Evolutionary conservation across 495 filamentous ascomycete species (phyloP).

Genomic region (Talaromyces stipitatus): DNA sequence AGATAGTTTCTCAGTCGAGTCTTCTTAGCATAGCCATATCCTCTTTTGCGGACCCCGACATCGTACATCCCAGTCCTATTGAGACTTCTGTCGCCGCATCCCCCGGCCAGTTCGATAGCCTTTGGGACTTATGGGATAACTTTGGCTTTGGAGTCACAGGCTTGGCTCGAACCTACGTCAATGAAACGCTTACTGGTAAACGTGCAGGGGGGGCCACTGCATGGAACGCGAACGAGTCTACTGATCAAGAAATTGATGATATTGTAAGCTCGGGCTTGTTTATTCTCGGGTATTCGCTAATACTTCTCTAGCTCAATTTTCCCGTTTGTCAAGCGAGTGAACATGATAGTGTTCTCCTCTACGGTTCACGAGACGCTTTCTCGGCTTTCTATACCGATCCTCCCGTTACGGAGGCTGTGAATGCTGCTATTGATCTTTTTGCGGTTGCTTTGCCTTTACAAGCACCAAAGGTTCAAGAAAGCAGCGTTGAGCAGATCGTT

Average conservation of each 20-base stretch:
- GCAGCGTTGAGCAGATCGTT: slow-evolving; percentile 85
- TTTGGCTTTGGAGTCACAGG: slow-evolving; percentile 89
- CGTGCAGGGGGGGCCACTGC: slow-evolving; percentile 48
- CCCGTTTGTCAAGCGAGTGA: slow-evolving; percentile 79
- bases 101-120: slow-evolving; percentile 79
- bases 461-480: slow-evolving; percentile 85
- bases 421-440: slow-evolving; percentile 87
- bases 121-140: slow-evolving; percentile 95
- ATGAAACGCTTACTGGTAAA: slow-evolving; percentile 62
- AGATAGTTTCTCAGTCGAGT: slow-evolving; percentile 84
- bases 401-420: slow-evolving; percentile 85
- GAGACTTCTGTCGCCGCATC: slow-evolving; percentile 90
- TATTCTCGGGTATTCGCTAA: slow-evolving; percentile 4
- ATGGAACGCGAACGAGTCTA: slow-evolving; percentile 54
- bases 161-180: slow-evolving; percentile 67
- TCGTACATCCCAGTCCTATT: slow-evolving; percentile 71
- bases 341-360: slow-evolving; percentile 80
- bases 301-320: slow-evolving; percentile 41
- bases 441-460: slow-evolving; percentile 84
- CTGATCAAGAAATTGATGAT: slow-evolving; percentile 64
- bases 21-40: slow-evolving; percentile 87
- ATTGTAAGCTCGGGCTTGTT: slow-evolving; percentile 35
- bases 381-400: slow-evolving; percentile 59
- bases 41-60: slow-evolving; percentile 89
- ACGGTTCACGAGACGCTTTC: slow-evolving; percentile 45